Percentiles rank a stretch among this genome's conserved stretches.
Evolutionary conservation across 2,329 filamentous ascomycete species (phyloP).

Genomic region (Fusarium foetens): DNA sequence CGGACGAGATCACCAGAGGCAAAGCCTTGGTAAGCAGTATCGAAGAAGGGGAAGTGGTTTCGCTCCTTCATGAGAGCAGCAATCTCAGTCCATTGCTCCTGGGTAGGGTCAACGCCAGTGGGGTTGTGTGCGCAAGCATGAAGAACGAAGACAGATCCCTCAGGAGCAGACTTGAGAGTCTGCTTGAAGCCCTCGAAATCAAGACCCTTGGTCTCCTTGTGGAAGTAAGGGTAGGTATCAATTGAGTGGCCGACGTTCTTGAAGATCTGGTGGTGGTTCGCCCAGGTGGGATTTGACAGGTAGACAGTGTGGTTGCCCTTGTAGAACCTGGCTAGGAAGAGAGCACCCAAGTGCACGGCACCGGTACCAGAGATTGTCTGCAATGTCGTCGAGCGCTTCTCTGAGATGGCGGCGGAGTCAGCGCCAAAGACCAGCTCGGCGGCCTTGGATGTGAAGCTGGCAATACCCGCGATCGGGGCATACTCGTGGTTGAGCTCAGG

Average conservation of each 20-base stretch:
- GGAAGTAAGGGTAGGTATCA: constrained; percentile 93
- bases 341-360: constrained; percentile 89
- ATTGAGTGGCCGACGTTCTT: constrained; percentile 83
- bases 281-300: constrained; percentile 96
- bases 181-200: constrained; percentile 90
- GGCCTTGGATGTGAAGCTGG: constrained; percentile 86
- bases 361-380: constrained; percentile 99
- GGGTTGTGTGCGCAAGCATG: constrained; percentile 99
- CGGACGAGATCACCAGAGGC: constrained; percentile 87
- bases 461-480: constrained; percentile 90
- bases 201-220: constrained; percentile 85
- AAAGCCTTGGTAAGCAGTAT: constrained; percentile 97
- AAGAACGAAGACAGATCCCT: constrained; percentile 86
- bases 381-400: constrained; percentile 82
- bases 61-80: constrained; percentile 79
- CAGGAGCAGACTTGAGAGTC: constrained; percentile 75
- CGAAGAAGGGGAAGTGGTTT: constrained; percentile 97
- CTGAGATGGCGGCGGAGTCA: constrained; percentile 81
- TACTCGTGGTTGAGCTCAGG: constrained; percentile 98
- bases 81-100: constrained; percentile 94
- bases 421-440: constrained; percentile 88
- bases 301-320: constrained; percentile 79
- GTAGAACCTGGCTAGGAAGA: constrained; percentile 96
- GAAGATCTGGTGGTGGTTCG: constrained; percentile 99
- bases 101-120: constrained; percentile 93